Evolutionary conservation across 768 basidiomycete genomes (phyloP).

Genomic region (Suillus placidus): DNA sequence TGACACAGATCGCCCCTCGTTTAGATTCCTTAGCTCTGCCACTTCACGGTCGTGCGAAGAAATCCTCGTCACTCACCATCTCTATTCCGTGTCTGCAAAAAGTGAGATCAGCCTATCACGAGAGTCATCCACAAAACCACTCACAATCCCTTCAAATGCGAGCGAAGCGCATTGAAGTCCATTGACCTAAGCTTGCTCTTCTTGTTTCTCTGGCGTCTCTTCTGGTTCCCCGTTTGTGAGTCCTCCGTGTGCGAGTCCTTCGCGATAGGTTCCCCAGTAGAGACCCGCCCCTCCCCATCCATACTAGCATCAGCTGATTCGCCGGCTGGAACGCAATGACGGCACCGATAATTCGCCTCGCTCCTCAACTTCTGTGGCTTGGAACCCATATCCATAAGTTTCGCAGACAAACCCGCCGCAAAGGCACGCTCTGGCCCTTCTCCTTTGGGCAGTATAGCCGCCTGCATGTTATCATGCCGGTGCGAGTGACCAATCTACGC

Average conservation of each 20-base stretch:
- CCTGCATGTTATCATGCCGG: conserved; percentile 57
- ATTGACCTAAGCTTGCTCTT: conserved; percentile 33
- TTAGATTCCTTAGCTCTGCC: neutral
- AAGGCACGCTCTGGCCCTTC: conserved; percentile 17
- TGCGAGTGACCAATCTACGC: conserved; percentile 65
- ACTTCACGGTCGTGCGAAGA: conserved; percentile 34
- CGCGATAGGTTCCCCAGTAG: neutral
- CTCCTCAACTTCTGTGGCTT: conserved; percentile 35
- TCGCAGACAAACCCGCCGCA: conserved; percentile 25
- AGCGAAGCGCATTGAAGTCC: conserved; percentile 58
- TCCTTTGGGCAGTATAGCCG: conserved; percentile 35
- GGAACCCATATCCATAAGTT: conserved; percentile 21
- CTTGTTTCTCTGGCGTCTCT: conserved; percentile 12
- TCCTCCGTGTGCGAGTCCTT: neutral
- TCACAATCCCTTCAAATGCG: conserved; percentile 66
- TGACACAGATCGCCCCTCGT: neutral
- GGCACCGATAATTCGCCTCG: conserved; percentile 51
- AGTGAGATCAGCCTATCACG: conserved; percentile 13
- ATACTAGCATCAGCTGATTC: neutral
- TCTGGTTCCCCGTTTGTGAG: conserved; percentile 3
- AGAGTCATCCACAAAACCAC: conserved; percentile 19
- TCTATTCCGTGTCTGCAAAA: conserved; percentile 50
- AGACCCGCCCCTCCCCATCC: neutral
- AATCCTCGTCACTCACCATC: conserved; percentile 56
- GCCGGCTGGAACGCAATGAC: conserved; percentile 44